Evolutionary conservation across 2,329 filamentous ascomycete genomes (phyloP), one percentile per base, ranked within the genome.

Genomic region (Phyllosticta capitalensis): DNA sequence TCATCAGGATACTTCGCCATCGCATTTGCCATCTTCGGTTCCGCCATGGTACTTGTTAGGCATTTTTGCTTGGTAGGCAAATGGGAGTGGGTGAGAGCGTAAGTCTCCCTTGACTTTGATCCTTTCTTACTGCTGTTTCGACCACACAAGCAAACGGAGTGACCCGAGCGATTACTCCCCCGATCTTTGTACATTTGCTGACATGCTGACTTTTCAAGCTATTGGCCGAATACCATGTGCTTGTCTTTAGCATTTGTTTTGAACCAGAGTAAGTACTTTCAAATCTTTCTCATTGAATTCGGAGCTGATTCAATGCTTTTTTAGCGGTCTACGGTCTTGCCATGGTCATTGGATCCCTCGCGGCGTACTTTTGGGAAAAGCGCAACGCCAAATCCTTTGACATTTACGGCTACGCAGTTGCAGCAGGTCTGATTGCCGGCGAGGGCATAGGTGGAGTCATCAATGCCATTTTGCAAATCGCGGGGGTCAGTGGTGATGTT

Each of bases 401-500:
- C 61, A 74, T 82, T 30, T 83, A 81, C 65, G 81, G 79, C 12
- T 86, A 83, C 64, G 81, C 81, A 9, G 73, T 85, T 51, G 83
- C 80, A 2, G 80, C 81, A 30, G 83, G 83, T 53, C 74, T 84
- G 63, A 85, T 85, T 67, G 83, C 83, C 3, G 83, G 83, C 5
- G 83, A 86, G 71, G 83, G 83, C 59, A 79, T 85, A 58, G 83
- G 83, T 33, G 83, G 83, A 63, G 81, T 85, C n/a, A 67, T 86
- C 61, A 84, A 84, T 63, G 83, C 83, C 2, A 68, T 79, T 38
- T 75, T 79, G 66, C 74, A 79, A 64, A 73, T 80, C 56, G 73
- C 71, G 1, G 74, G 74, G 24, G 75, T 76, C 59, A 64, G 68
- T 14, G 76, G 77, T 9, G 67, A 69, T 50, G 66, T 67, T 0